A percentile compares a stretch with the other conserved stretches of the same genome.
Evolutionary conservation across 1,284 basidiomycete genomes (phyloP).

Genomic region (Coniophora puteana): DNA sequence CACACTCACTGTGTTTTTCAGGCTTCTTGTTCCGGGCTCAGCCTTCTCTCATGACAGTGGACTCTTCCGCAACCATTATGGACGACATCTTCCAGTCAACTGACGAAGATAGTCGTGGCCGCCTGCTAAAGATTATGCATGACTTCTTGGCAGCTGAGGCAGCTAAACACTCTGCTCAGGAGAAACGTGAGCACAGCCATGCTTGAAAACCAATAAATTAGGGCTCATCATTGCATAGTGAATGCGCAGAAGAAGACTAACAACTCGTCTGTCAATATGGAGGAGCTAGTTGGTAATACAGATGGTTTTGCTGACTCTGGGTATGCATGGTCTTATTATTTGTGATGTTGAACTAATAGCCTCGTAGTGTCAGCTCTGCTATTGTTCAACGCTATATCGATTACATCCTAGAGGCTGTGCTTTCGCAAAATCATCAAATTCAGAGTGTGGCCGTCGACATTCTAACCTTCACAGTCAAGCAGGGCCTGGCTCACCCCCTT

Average conservation of each 20-base stretch:
- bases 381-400: conserved; percentile 90
- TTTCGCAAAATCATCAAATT: conserved; percentile 66
- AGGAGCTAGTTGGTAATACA: conserved; percentile 91
- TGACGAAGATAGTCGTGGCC: conserved; percentile 68
- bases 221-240: conserved; percentile 23
- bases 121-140: conserved; percentile 84
- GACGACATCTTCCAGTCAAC: conserved; percentile 75
- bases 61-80: conserved; percentile 82
- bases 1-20: conserved; percentile 21
- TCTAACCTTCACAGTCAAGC: conserved; percentile 87
- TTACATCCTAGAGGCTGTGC: conserved; percentile 78
- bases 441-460: conserved; percentile 90
- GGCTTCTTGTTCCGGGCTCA: conserved; percentile 92
- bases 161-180: conserved; percentile 64
- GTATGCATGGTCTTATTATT: conserved; percentile 38
- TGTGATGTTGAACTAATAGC: conserved; percentile 2
- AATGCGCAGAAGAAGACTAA: conserved; percentile 35
- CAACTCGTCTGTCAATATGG: conserved; percentile 73
- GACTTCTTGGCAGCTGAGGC: conserved; percentile 86
- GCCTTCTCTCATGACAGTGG: conserved; percentile 83
- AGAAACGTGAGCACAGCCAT: conserved; percentile 58
- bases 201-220: neutral
- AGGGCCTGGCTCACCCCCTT: conserved; percentile 93
- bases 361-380: conserved; percentile 81
- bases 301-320: conserved; percentile 94